These are phyloP conservation scores for Candida namnaoensis DNA, from an alignment of 805 yeast genomes.

Conservation along the genomic window DNA sequence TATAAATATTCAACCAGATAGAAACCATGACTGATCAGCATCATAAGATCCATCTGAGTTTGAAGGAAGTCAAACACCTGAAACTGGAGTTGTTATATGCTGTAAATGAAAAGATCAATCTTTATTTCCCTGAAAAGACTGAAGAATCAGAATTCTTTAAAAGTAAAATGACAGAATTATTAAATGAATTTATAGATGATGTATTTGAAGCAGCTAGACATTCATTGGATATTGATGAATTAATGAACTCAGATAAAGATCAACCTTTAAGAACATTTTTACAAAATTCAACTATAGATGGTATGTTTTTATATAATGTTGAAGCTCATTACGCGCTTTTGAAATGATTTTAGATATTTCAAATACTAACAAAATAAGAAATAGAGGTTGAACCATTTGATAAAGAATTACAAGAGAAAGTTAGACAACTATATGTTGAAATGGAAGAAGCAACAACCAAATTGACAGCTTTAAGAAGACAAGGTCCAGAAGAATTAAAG, in stretches of 20 bases:
- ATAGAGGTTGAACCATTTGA: conserved; percentile 63
- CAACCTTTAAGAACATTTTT: conserved; percentile 14
- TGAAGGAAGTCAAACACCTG: conserved; percentile 43
- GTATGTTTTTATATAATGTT: conserved; percentile 1
- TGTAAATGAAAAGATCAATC: conserved; percentile 35
- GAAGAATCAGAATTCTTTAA: conserved; percentile 36
- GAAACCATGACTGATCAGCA: conserved; percentile 19
- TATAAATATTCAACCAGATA: too few species aligned
- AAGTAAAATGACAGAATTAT: conserved; percentile 29
- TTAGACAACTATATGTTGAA: conserved; percentile 45
- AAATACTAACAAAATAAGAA: too few species aligned
- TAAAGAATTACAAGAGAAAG: conserved; percentile 45
- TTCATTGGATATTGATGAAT: conserved; percentile 53
- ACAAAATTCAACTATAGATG: conserved; percentile 14
- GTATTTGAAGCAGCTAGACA: conserved; percentile 49
- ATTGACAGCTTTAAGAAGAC: conserved; percentile 46
- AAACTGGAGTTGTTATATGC: conserved; percentile 33
- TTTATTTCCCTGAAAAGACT: conserved; percentile 33
- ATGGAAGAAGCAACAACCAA: conserved; percentile 57
- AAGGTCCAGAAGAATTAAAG: conserved; percentile 35
- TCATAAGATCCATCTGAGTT: conserved; percentile 37
- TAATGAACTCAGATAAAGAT: conserved; percentile 19
- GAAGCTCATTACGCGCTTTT: too few species aligned
- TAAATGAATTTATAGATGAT: conserved; percentile 38
- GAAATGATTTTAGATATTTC: too few species aligned